phyloP scores from a whole-genome alignment of 371 early-diverging fungal species.

The Entomophthora muscae region DNA sequence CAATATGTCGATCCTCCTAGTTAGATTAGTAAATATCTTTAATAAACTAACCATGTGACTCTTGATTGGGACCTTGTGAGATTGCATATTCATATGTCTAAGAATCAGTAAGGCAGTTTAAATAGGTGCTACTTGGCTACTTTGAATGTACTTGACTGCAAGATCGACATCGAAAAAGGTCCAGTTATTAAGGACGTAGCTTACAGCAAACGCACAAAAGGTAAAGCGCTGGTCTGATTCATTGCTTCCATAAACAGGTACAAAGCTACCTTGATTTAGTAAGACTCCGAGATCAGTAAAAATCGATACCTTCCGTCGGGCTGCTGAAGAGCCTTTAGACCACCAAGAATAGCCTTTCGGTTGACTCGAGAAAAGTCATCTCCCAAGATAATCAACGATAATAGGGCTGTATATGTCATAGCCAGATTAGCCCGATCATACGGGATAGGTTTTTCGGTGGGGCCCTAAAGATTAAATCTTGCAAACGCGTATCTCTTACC shows the following conservation, averaged over 20 bases:
- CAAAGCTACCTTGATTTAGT: constrained; percentile 27
- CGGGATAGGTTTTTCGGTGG: constrained; percentile 13
- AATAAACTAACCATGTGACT: constrained; percentile 58
- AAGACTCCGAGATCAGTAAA: too few relatives aligned
- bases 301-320: constrained; percentile 50
- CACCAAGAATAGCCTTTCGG: constrained; percentile 32
- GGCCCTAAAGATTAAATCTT: neutral
- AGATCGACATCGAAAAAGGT: constrained; percentile 45
- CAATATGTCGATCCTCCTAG: constrained; percentile 75
- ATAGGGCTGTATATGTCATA: constrained; percentile 82
- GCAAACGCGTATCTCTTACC: constrained; percentile 15
- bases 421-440: constrained; percentile 60
- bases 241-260: constrained; percentile 33
- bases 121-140: constrained; percentile 29
- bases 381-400: constrained; percentile 56
- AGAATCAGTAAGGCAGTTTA: neutral
- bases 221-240: constrained; percentile 82
- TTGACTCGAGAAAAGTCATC: constrained; percentile 80
- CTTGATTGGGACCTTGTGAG: constrained; percentile 55
- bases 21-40: neutral
- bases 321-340: constrained; percentile 46
- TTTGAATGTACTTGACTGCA: constrained; percentile 40
- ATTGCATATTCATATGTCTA: constrained; percentile 67
- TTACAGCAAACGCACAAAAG: constrained; percentile 75
- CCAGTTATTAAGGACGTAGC: constrained; percentile 75